phyloP scores from a whole-genome alignment of 495 filamentous ascomycete species.

The Clohesyomyces aquaticus region DNA sequence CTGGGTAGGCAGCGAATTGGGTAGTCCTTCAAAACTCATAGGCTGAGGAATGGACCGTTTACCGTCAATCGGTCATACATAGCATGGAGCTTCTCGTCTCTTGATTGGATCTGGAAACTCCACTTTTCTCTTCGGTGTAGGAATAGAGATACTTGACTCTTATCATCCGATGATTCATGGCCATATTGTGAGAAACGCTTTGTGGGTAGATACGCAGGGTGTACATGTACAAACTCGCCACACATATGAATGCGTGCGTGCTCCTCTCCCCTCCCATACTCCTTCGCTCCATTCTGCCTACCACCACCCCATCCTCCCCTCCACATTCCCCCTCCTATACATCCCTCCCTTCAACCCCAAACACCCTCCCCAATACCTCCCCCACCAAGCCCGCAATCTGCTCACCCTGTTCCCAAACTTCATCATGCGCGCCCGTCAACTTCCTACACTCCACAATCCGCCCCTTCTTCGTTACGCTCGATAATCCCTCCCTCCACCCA shows the following conservation, averaged over 20 bases:
- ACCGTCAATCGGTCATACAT: no score
- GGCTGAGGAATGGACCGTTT: no score
- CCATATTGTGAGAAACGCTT: not conserved
- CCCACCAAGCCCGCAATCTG: slow-evolving; percentile 53
- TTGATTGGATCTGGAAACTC: slow-evolving; percentile 2
- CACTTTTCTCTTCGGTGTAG: slow-evolving; percentile 3
- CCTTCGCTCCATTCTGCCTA: not conserved
- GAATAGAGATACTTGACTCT: not conserved
- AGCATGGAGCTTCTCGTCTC: slow-evolving; percentile 6
- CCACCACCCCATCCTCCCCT: not conserved
- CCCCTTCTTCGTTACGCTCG: slow-evolving; percentile 29
- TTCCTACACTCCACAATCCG: slow-evolving; percentile 46
- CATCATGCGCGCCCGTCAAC: slow-evolving; percentile 66
- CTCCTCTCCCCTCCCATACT: no score
- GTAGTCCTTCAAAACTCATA: slow-evolving; percentile 1
- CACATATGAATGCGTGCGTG: no score
- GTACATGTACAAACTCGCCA: no score
- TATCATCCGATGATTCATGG: not conserved
- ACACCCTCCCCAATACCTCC: slow-evolving; percentile 22
- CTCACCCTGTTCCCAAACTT: slow-evolving; percentile 58
- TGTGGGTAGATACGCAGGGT: no score
- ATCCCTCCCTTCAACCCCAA: slow-evolving; percentile 1
- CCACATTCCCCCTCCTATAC: no score
- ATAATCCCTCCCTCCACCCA: slow-evolving; percentile 16
- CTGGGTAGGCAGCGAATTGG: no score